Base-by-base conservation (phyloP, 768 basidiomycete species). In the Psilocybe subaeruginosa region DNA sequence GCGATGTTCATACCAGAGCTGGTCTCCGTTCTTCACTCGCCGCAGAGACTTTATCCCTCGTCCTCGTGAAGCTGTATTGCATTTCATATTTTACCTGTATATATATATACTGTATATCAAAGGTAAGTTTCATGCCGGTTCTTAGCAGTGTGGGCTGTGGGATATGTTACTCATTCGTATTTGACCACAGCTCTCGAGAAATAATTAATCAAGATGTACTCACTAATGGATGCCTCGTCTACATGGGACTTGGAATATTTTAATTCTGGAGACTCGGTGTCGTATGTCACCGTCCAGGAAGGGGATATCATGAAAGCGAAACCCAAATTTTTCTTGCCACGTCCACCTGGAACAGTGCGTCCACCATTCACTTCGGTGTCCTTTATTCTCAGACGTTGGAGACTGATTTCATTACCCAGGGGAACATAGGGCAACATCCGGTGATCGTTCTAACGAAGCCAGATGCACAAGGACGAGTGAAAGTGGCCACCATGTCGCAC, bases 301-400 rank as follows among this genome's bases (percentile, higher is more conserved):
- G 65, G 65, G 29, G 56, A 63, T n/a, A 63, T 66, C 16, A 63
- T 66, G 65, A 66, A 60, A 39, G 61, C 65, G 33, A 66, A 66
- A 50, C 65, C 65, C 2, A 66, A 66, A 41, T 58, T 58, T 31
- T 66, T 66, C 29, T 54, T 60, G 16, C 65, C 65, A 30, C 58
- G 62, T 17, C 65, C 65, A 9, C 23, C 59, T 29, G 51, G 57
- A 39, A 59, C 59, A 29, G 65, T 63, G 41, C 31, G 65, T 56
- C 9, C 16, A 30, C 1, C 29, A 6, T 19, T 8, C 5, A 16
- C 47, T 45, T 35, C 14, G 29, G 1, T 16, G 6, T 30, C 19
- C 17, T 37, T 49, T 39, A 27, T 5, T 31, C 11, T 58, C 1
- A 16, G 31, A 19, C 9, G 11, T 3, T 23, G 39, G 4, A 4